phyloP scores from a whole-genome alignment of 768 basidiomycete species.

The Mycena vulgaris region DNA sequence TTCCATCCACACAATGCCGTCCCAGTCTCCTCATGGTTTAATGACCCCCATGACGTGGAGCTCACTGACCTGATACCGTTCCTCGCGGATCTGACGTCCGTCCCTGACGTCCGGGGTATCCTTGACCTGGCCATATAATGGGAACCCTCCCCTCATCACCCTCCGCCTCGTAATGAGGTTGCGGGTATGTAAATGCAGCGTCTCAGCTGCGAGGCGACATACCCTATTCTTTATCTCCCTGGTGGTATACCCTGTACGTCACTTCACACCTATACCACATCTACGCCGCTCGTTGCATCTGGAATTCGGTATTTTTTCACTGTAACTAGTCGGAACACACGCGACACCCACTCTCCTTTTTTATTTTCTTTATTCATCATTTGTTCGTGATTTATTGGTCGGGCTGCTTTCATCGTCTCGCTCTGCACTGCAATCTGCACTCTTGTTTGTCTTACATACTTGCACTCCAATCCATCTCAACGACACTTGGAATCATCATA shows the following conservation, averaged over 20 bases:
- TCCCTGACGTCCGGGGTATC: conserved; percentile 93
- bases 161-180: conserved; percentile 27
- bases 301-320: conserved; percentile 28
- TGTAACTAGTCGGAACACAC: conserved; percentile 34
- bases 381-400: conserved; percentile 27
- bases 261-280: conserved; percentile 35
- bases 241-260: conserved; percentile 40
- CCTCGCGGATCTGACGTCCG: conserved; percentile 87
- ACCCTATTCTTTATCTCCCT: conserved; percentile 16
- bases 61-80: conserved; percentile 96
- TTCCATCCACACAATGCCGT: conserved; percentile 99
- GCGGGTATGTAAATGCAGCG: conserved; percentile 22
- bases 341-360: conserved; percentile 40
- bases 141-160: neutral
- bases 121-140: conserved; percentile 85
- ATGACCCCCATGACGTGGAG: conserved; percentile 98
- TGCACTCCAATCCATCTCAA: conserved; percentile 25
- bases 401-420: conserved; percentile 37
- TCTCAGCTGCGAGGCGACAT: conserved; percentile 24
- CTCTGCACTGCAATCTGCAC: conserved; percentile 37
- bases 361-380: conserved; percentile 34
- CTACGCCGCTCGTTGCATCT: conserved; percentile 38
- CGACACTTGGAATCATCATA: too few species aligned
- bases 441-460: conserved; percentile 36
- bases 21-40: conserved; percentile 99